These are phyloP conservation scores for Sclerotinia nivalis DNA, from an alignment of 2,329 filamentous ascomycete genomes.

Conservation along the genomic window DNA sequence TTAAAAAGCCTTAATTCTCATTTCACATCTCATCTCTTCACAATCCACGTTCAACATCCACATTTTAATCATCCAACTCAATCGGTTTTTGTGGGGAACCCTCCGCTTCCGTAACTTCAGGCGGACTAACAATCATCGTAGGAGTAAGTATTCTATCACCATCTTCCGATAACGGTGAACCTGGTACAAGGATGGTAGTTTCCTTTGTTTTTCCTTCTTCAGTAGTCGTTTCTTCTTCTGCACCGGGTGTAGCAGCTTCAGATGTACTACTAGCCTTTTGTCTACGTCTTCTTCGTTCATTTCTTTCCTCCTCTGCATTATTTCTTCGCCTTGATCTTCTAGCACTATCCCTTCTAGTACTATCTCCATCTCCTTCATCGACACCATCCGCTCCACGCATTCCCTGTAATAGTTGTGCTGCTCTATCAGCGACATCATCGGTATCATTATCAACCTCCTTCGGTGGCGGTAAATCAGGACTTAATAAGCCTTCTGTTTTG, in stretches of 20 bases:
- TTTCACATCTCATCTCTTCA: constrained; percentile 27
- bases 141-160: constrained; percentile 33
- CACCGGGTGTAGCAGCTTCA: constrained; percentile 24
- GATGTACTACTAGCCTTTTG: constrained; percentile 53
- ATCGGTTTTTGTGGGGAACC: constrained; percentile 34
- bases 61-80: constrained; percentile 35
- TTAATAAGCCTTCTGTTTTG: constrained; percentile 40
- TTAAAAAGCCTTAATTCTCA: constrained; percentile 28
- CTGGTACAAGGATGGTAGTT: constrained; percentile 15
- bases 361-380: constrained; percentile 53
- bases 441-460: constrained; percentile 38
- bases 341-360: constrained; percentile 59
- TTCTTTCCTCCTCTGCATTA: constrained; percentile 77
- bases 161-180: constrained; percentile 26
- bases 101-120: constrained; percentile 32
- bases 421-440: constrained; percentile 80
- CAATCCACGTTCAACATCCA: constrained; percentile 32
- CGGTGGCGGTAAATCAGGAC: constrained; percentile 29
- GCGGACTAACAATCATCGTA: constrained; percentile 39
- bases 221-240: constrained; percentile 24
- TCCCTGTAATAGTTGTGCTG: constrained; percentile 79
- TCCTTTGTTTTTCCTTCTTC: constrained; percentile 28
- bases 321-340: constrained; percentile 58
- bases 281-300: constrained; percentile 64
- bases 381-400: constrained; percentile 63